Evolutionary conservation across 306 rosid species (phyloP), one percentile per base, ranked within the genome.

Genomic region (Erythrophleum fordii): DNA sequence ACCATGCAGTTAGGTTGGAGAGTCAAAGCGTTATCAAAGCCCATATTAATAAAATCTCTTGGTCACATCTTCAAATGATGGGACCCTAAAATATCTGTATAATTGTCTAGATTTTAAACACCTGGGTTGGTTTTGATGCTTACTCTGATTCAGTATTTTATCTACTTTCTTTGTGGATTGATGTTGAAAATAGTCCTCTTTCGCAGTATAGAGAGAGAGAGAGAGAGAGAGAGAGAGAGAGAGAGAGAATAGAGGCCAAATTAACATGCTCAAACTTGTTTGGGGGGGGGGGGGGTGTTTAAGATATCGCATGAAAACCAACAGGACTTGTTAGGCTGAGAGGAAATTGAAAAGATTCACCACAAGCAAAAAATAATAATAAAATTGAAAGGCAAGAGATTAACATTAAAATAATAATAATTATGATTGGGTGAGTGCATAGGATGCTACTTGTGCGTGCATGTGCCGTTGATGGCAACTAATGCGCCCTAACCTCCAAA

Each of bases 401-500:
- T 39, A 11, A 5, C 17, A n/a, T 42, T 67, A 3, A 65, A 35
- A 18, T 35, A 10, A 37, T 34, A 35, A 68, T 69, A 28, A 44
- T 70, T 26, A 45, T 8, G 0, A 8, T 70, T 0, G 17, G 39
- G 11, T 3, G 1, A 9, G 28, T 35, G 60, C 72, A 79, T 64
- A 11, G 13, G 69, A 79, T 72, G 76, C 75, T 67, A 62, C 46
- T 46, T 6, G 17, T 23, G 83, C 17, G 74, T 75, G 71, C 78
- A 44, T 77, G 85, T 74, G 83, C 44, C 78, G 41, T 61, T 14
- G 42, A 53, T 49, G 59, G 16, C 58, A 39, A 80, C 62, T 26
- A 56, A 17, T 83, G 87, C 68, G 37, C 81, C 89, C 87, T 77
- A 67, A 72, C 87, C 68, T 80, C 80, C 89, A 76, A 83, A 80